phyloP scores from a whole-genome alignment of 2,329 filamentous ascomycete species.

The Ophiostoma sp. region DNA sequence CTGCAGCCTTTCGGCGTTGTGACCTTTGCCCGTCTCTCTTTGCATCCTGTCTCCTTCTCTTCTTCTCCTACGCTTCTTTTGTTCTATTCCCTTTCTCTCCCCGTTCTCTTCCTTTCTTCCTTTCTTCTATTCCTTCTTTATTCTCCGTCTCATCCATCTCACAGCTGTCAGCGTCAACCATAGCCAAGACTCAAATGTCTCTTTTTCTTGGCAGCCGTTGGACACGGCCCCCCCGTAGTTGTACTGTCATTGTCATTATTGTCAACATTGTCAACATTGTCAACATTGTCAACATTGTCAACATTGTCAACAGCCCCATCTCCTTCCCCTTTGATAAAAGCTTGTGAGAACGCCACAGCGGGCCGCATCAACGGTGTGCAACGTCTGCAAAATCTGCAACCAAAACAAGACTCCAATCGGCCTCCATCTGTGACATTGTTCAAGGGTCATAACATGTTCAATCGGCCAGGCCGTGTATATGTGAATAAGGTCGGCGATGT shows the following conservation, averaged over 20 bases:
- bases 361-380: background rate
- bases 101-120: background rate
- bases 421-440: too few relatives aligned
- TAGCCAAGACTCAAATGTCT: background rate
- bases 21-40: too few relatives aligned
- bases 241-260: background rate
- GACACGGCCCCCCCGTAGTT: slow-evolving; percentile 3
- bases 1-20: background rate
- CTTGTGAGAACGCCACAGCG: background rate
- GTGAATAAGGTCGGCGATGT: background rate
- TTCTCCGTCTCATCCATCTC: too few relatives aligned
- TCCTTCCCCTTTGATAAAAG: background rate
- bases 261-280: background rate
- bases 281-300: background rate
- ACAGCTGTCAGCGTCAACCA: background rate
- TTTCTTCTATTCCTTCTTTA: background rate
- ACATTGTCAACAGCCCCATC: background rate
- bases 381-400: background rate
- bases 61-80: background rate
- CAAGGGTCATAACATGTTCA: too few relatives aligned
- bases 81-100: background rate
- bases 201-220: background rate
- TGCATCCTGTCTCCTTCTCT: background rate
- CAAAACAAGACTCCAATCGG: background rate
- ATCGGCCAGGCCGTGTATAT: too few relatives aligned